Base-by-base conservation (phyloP, 257 asterid genomes). In the Oldenlandia corymbosa region DNA sequence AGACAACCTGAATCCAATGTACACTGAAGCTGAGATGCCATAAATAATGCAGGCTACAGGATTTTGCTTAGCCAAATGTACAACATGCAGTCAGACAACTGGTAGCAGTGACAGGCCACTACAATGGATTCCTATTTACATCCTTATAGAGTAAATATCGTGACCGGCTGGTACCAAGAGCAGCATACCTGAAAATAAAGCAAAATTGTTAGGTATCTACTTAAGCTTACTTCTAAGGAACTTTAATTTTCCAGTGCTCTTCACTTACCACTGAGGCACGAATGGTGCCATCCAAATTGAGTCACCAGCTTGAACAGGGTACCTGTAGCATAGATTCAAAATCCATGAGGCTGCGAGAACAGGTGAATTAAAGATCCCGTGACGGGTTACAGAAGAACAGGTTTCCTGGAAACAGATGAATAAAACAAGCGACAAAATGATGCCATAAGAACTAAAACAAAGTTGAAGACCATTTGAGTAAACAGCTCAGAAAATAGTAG, bases 221-320 rank as follows among this genome's bases (percentile, higher is more conserved):
- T 42, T 18, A 55, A 8, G 45, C 51, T 18, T 10, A 24, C 5
- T 67, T 11, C 27, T 41, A 52, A 32, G 24, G 46, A 56, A 54
- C 18, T 47, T n/a, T 34, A 51, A 71, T 27, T 21, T 13, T 61
- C 52, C 41, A 1, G 41, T 45, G 24, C 39, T 62, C 60, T 56
- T 64, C 13, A 70, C 94, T 80, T 75, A 92, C 97, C 97, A 93
- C 43, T 92, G 99, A 70, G 99, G 96, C 60, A 89, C 96, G 72
- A 92, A 92, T 1, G 99, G 97, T 0, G 99, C 96, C 99, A 89
- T 90, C 99, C 97, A 93, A 69, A 93, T 93, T 24, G 83, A 70
- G 73, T 93, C 99, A 11, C 99, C 99, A 4, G 97, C 81, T 83
- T 90, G 82, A 75, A 93, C 89, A 26, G 99, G 99, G 65, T 90